These are phyloP conservation scores for Beauveria sp. DNA, from an alignment of 2,329 filamentous ascomycete genomes.

Conservation along the genomic window DNA sequence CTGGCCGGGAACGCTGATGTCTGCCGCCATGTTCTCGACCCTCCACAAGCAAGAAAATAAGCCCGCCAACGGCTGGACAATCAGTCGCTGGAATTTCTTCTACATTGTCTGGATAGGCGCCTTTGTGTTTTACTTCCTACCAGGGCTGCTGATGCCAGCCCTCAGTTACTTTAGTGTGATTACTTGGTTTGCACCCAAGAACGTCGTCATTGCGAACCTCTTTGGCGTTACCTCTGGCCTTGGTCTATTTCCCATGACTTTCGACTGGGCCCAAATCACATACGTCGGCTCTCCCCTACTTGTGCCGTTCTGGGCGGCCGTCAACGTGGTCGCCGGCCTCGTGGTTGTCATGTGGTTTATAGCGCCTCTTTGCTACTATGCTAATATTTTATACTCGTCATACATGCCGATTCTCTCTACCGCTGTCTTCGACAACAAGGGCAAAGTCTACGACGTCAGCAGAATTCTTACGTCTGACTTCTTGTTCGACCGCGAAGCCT, in stretches of 20 bases:
- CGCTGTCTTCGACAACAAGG: conserved; percentile 79
- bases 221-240: conserved; percentile 82
- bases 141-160: conserved; percentile 73
- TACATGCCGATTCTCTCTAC: conserved; percentile 84
- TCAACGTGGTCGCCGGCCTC: conserved; percentile 75
- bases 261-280: conserved; percentile 87
- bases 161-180: conserved; percentile 84
- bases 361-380: conserved; percentile 73
- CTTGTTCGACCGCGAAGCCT: conserved; percentile 68
- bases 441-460: conserved; percentile 71
- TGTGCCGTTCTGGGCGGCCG: conserved; percentile 78
- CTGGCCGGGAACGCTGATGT: conserved; percentile 83
- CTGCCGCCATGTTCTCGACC: conserved; percentile 81
- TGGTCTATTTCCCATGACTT: conserved; percentile 76
- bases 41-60: conserved; percentile 80
- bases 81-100: conserved; percentile 81
- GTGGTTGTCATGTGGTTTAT: conserved; percentile 80
- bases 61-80: conserved; percentile 71
- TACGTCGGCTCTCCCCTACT: conserved; percentile 79
- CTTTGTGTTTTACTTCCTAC: conserved; percentile 78
- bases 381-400: conserved; percentile 69
- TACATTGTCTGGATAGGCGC: conserved; percentile 62
- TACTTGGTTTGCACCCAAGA: conserved; percentile 82
- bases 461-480: conserved; percentile 73
- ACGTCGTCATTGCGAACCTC: conserved; percentile 77